A percentile compares a stretch with the other conserved stretches of the same genome.
These are phyloP conservation scores for Corymbia calophylla DNA, from an alignment of 441 rosid species.

Conservation along the genomic window DNA sequence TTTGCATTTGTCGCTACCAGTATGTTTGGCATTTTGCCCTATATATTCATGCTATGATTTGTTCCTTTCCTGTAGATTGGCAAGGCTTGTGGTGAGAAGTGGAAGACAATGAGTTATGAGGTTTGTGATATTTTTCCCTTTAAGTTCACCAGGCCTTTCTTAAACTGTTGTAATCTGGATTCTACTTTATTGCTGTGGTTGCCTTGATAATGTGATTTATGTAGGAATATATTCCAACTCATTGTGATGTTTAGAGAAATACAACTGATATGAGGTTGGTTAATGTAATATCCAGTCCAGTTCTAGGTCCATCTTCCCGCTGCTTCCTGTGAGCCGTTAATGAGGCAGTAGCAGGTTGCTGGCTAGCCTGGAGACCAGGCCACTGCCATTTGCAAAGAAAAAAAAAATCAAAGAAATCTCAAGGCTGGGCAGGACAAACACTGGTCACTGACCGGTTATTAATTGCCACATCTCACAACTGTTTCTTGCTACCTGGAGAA, in stretches of 20 bases:
- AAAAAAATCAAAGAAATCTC: background rate
- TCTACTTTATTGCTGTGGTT: background rate
- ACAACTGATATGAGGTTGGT: background rate
- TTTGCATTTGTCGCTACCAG: background rate
- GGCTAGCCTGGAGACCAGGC: background rate
- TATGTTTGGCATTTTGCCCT: background rate
- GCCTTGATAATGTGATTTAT: background rate
- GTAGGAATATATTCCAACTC: background rate
- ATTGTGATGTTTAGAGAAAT: background rate
- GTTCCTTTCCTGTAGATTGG: conserved; percentile 47
- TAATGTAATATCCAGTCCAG: background rate
- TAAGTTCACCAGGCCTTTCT: background rate
- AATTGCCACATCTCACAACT: background rate
- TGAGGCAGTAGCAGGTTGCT: background rate
- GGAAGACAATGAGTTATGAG: conserved; percentile 89
- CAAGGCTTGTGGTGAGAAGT: conserved; percentile 94
- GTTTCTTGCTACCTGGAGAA: background rate
- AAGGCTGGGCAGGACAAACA: background rate
- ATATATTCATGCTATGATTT: background rate
- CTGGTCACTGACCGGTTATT: background rate
- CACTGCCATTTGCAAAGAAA: background rate
- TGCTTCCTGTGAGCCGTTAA: background rate
- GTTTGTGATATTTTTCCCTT: conserved; percentile 22
- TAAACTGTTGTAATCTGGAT: background rate
- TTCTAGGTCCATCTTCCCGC: background rate